phyloP scores from a whole-genome alignment of 2,329 filamentous ascomycete genomes.

The Aspergillus neoniger region DNA sequence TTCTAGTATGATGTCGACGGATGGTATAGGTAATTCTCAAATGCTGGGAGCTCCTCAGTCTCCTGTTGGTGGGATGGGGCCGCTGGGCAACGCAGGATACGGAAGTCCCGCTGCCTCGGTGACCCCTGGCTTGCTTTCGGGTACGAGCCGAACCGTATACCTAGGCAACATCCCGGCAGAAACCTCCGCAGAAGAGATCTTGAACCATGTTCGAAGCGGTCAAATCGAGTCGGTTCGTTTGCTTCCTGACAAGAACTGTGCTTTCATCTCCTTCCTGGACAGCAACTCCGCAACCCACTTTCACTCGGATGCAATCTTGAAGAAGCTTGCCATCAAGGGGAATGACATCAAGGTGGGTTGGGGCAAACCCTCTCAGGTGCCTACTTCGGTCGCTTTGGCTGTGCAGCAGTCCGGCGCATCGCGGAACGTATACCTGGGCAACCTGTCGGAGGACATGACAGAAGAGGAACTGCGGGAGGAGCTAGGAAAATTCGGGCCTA shows the following conservation, averaged over 20 bases:
- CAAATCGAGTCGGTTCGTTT: constrained; percentile 99
- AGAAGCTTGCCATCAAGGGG: constrained; percentile 97
- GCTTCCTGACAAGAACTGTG: constrained; percentile 98
- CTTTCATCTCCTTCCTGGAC: constrained; percentile 98
- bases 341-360: constrained; percentile 99
- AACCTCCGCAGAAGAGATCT: constrained; percentile 92
- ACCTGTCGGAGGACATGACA: constrained; percentile 82
- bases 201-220: constrained; percentile 92
- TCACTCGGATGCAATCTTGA: constrained; percentile 98
- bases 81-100: constrained; percentile 60
- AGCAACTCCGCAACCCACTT: constrained; percentile 98
- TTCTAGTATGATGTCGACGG: constrained; percentile 81
- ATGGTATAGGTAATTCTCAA: constrained; percentile 76
- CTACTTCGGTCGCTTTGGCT: constrained; percentile 93
- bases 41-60: constrained; percentile 82
- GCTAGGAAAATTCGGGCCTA: constrained; percentile 90
- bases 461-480: constrained; percentile 95
- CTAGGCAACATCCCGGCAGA: constrained; percentile 98
- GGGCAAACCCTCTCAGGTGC: constrained; percentile 98
- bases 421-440: constrained; percentile 94
- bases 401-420: constrained; percentile 97
- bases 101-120: constrained; percentile 72
- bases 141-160: constrained; percentile 95
- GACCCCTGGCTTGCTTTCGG: constrained; percentile 77
- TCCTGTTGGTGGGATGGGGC: constrained; percentile 73